Conservation (phyloP, 2,329 filamentous ascomycete genomes). For the Colletotrichum sp. region DNA sequence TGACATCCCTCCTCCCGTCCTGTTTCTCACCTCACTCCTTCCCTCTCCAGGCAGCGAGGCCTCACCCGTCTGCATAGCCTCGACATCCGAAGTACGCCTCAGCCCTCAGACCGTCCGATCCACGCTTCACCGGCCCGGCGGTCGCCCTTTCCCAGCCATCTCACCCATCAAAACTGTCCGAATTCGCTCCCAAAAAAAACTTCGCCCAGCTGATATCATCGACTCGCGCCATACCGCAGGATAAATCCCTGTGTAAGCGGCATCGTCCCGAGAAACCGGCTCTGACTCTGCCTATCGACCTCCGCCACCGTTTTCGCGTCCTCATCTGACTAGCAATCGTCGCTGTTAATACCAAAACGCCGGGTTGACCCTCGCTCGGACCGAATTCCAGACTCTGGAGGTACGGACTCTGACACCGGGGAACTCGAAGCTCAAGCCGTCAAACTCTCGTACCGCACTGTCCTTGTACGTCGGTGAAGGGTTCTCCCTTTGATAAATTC, state of each 20-base stretch:
- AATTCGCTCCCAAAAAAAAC: not conserved
- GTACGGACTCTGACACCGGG: constrained; percentile 15
- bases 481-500: not conserved
- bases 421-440: not conserved
- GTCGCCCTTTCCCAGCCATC: not conserved
- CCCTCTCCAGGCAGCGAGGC: not conserved
- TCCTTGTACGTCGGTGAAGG: not conserved
- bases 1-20: not conserved
- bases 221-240: not conserved
- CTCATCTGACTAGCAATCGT: not conserved
- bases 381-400: not conserved
- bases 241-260: not conserved
- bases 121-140: not conserved
- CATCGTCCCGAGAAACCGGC: not conserved
- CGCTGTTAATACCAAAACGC: not conserved
- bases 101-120: constrained; percentile 12
- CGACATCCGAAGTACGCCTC: not conserved
- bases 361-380: constrained; percentile 18
- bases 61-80: not conserved
- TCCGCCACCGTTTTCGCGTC: not conserved
- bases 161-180: not conserved
- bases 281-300: not conserved
- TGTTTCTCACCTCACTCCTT: not conserved
- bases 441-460: not conserved
- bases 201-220: not conserved